Base-by-base conservation (phyloP, 495 filamentous ascomycete species). In the Cudoniella acicularis region DNA sequence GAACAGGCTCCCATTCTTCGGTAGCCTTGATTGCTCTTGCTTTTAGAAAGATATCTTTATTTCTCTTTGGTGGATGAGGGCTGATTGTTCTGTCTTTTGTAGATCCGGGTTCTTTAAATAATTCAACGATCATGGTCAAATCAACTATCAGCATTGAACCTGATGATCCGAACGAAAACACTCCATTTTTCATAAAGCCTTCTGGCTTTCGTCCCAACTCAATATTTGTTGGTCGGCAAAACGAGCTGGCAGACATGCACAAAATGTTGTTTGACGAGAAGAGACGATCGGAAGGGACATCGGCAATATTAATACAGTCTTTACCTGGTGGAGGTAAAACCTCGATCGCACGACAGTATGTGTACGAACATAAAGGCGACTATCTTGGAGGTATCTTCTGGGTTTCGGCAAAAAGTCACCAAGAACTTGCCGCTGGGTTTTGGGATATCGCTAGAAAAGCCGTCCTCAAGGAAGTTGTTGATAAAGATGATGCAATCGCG, bases 281-380 rank as follows among this genome's bases (percentile, higher is more conserved):
- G 61, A 79, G 78, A 62, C 76, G 88, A 20, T 75, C 75, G 16
- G 76, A 85, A 57, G 82, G 86, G 8, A 84, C 86, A 1, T 84
- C 82, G 49, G 86, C 83, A 13, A 87, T 91, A 3, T 72, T 91
- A 8, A 81, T 94, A 36, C 82, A 83, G 60, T 86, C 86, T 47
- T 81, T 89, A 26, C 84, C 89, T n/a, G 90, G 90, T 13, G 83
- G 83, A 1, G 90, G 90, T 20, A 94, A 94, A 70, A 88, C 88
- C 0, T 89, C 92, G 67, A 73, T 93, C n/a, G 88, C 88, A 30
- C 79, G 90, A 6, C 80, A 94, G 70, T 94, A 92, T 63, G 87
- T 92, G 51, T 90, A 88, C 54, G 73, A 77, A 22, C 82, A 89
- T 56, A 79, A 77, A 18, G 77, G 79, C 10, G 77, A 84, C 63